A percentile compares a stretch with the other conserved stretches of the same genome.
Conservation (phyloP, 441 rosid species). For the Erodium texanum region DNA sequence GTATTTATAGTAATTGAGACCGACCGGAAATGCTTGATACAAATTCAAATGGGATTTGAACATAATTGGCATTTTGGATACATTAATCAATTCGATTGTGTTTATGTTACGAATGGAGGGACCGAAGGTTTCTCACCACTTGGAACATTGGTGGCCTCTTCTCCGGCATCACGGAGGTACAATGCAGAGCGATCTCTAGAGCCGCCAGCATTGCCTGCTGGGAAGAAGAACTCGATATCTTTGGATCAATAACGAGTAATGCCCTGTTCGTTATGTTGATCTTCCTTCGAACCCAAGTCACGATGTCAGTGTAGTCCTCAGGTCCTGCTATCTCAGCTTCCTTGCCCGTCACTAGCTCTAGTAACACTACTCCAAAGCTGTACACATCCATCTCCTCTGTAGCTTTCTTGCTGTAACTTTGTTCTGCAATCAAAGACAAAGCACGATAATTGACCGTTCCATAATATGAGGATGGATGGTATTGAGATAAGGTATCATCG, state of each 20-base stretch:
- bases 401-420: conserved; percentile 61
- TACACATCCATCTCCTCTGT: conserved; percentile 78
- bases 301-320: conserved; percentile 46
- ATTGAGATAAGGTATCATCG: not conserved
- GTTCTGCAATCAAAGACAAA: conserved; percentile 35
- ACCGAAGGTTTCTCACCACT: conserved; percentile 53
- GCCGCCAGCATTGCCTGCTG: conserved; percentile 60
- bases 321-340: conserved; percentile 54
- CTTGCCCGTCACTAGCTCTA: conserved; percentile 73
- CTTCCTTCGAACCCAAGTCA: conserved; percentile 83
- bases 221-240: conserved; percentile 37
- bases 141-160: conserved; percentile 68
- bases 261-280: conserved; percentile 71
- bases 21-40: no score
- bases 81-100: no score
- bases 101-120: no score
- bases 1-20: no score
- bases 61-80: no score
- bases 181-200: conserved; percentile 58
- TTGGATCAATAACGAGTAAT: conserved; percentile 59
- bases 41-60: no score
- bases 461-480: no score
- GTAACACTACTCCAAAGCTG: conserved; percentile 71
- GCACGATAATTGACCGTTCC: no score
- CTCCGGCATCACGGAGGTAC: conserved; percentile 69